Base-by-base conservation (phyloP, 2,329 filamentous ascomycete genomes). In the Chaetoscypha palmicola region DNA sequence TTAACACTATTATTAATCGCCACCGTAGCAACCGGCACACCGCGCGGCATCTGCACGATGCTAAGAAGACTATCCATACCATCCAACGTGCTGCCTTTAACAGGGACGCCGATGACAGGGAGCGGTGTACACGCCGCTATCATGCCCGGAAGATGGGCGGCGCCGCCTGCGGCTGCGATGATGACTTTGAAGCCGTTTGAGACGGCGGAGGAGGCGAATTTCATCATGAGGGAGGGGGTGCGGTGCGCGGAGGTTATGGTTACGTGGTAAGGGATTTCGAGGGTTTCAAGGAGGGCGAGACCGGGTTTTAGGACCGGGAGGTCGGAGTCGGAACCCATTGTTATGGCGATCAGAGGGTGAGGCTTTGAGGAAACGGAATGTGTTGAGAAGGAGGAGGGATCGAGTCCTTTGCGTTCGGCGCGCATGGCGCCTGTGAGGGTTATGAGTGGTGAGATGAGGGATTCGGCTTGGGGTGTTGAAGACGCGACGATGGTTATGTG, bases 401-500 rank as follows among this genome's bases (percentile, higher is more conserved):
- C 56, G 23, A 79, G 60, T 11, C 48, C 46, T 44, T 60, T 63
- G 32, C 77, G 68, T 46, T 75, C 73, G n/a, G 68, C 66, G 35
- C 75, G 73, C 53, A 85, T 77, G 10, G 63, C 58, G 55, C 85
- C 76, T 19, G 79, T 76, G 40, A 76, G 67, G 34, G 81, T 68
- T 46, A 94, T 77, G 17, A 96, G 73, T 2, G 80, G 80, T 40
- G 83, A 77, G 28, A 83, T 77, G 11, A 81, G 74, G 12, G 73
- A 69, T 60, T 85, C 77, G n/a, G 83, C 79, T 56, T 81, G 73
- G 28, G 75, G 68, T 60, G 90, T 79, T 0, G 77, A 79, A 10
- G 76, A 71, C 1, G 80, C 81, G 1, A 86, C 85, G 28, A 94
- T 68, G 1, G 90, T 97, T 54, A 98, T 79, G 64, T 98, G 92